Percentiles rank a stretch among this genome's conserved stretches.
phyloP scores from a whole-genome alignment of 306 rosid genomes.

The Glycyrrhiza uralensis region DNA sequence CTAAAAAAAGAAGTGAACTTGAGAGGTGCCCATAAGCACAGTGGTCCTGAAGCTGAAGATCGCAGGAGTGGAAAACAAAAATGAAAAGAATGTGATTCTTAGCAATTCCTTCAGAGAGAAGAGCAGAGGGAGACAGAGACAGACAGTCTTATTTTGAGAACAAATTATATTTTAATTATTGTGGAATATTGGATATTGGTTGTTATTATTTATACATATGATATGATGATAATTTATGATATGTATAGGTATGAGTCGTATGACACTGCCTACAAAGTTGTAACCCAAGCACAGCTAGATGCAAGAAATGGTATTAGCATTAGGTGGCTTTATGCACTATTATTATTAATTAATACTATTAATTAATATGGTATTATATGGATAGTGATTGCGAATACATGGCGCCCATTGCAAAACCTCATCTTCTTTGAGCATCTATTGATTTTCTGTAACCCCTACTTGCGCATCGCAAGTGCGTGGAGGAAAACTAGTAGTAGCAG shows the following conservation, averaged over 20 bases:
- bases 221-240: neutral
- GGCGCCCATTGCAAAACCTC: conserved; percentile 24
- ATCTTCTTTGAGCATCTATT: neutral
- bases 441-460: neutral
- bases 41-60: conserved; percentile 26
- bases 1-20: conserved; percentile 13
- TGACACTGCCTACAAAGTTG: neutral
- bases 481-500: too few relatives aligned
- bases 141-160: conserved; percentile 21
- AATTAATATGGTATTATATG: too few relatives aligned
- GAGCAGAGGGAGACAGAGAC: conserved; percentile 28
- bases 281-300: neutral
- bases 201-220: neutral
- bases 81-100: conserved; percentile 19
- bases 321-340: conserved; percentile 6
- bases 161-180: conserved; percentile 12
- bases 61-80: conserved; percentile 13
- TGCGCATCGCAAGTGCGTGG: too few relatives aligned
- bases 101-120: conserved; percentile 33
- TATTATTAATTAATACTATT: neutral
- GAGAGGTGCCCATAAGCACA: neutral
- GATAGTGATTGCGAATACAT: conserved; percentile 12
- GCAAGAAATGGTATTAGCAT: conserved; percentile 2
- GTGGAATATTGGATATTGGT: neutral
- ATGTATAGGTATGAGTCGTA: neutral